phyloP scores from a whole-genome alignment of 2,329 filamentous ascomycete species.

The Aspergillus fructus region DNA sequence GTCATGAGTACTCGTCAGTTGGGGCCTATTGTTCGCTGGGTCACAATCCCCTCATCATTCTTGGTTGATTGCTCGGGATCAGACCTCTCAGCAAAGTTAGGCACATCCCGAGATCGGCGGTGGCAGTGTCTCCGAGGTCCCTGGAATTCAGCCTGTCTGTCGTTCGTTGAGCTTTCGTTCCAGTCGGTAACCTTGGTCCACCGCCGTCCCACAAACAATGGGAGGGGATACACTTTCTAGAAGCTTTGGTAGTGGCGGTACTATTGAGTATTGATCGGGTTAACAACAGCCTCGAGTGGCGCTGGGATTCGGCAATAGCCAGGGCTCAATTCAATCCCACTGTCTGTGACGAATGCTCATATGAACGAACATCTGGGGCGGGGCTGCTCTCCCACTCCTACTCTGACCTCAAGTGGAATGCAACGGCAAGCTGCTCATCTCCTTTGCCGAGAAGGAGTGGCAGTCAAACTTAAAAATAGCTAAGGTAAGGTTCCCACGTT shows the following conservation, averaged over 20 bases:
- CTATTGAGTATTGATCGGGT: neutral
- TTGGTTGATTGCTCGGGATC: constrained; percentile 13
- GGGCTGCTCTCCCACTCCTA: neutral
- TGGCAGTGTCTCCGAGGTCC: constrained; percentile 22
- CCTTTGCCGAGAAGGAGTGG: neutral
- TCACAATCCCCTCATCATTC: neutral
- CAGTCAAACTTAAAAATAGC: constrained; percentile 5
- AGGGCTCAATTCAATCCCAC: neutral
- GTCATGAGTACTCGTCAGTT: neutral
- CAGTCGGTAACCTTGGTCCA: constrained; percentile 10
- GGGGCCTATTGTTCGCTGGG: neutral
- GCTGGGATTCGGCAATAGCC: neutral
- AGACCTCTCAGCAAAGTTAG: constrained; percentile 20
- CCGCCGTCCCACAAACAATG: constrained; percentile 6
- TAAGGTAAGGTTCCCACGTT: constrained; percentile 4
- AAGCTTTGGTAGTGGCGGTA: neutral
- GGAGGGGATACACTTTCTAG: constrained; percentile 3
- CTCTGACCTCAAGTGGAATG: neutral
- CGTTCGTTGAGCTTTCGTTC: neutral
- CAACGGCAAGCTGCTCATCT: neutral
- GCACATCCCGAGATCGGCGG: constrained; percentile 30
- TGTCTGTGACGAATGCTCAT: neutral
- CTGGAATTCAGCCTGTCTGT: constrained; percentile 13
- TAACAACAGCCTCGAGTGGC: neutral
- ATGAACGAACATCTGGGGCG: neutral